A percentile compares a stretch with the other conserved stretches of the same genome.
phyloP scores from a whole-genome alignment of 441 rosid genomes.

The Mallotus japonicus region DNA sequence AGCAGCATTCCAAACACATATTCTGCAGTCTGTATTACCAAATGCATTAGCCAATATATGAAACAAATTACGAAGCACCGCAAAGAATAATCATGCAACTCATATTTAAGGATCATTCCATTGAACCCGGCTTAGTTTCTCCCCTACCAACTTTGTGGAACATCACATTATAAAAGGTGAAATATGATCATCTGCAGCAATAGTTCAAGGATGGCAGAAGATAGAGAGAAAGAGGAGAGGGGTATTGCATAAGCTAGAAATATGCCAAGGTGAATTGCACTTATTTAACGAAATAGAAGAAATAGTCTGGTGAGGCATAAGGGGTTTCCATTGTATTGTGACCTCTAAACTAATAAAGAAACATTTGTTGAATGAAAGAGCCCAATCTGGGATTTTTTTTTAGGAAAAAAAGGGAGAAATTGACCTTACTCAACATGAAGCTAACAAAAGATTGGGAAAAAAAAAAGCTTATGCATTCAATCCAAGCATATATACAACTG shows the following conservation, averaged over 20 bases:
- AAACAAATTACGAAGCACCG: conserved; percentile 5
- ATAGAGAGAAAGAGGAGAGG: background rate
- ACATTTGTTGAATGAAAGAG: background rate
- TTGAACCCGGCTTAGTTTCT: background rate
- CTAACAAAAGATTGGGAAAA: background rate
- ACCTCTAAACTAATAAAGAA: background rate
- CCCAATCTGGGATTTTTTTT: background rate
- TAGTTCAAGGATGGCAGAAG: background rate
- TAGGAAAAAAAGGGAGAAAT: background rate
- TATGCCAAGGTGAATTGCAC: background rate
- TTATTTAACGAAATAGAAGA: background rate
- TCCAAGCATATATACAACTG: background rate
- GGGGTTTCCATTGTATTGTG: background rate
- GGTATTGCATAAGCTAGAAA: background rate
- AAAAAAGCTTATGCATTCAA: background rate
- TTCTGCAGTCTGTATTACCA: conserved; percentile 85
- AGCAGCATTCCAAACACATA: conserved; percentile 99
- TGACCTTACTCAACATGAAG: background rate
- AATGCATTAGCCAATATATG: conserved; percentile 20
- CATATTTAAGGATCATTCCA: background rate
- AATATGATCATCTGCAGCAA: background rate
- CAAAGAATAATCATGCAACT: background rate
- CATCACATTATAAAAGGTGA: background rate
- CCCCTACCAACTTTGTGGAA: conserved; percentile 3
- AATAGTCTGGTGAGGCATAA: background rate